These are phyloP conservation scores for Tympanopsis confertula DNA, from an alignment of 2,329 filamentous ascomycete species.

Conservation along the genomic window DNA sequence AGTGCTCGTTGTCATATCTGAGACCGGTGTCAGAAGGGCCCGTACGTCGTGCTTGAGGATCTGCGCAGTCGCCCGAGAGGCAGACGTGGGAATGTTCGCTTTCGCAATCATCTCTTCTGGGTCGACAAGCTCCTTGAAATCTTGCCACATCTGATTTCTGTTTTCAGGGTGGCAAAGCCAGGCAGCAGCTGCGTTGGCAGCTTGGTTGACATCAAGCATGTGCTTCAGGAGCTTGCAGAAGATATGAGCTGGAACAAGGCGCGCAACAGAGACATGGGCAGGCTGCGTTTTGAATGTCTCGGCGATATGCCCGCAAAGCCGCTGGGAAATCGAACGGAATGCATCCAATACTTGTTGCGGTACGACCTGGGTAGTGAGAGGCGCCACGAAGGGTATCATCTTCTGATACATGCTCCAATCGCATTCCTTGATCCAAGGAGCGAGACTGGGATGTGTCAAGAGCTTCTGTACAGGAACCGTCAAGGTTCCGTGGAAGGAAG, in stretches of 20 bases:
- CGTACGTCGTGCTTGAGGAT: slow-evolving; percentile 26
- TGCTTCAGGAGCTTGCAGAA: slow-evolving; percentile 53
- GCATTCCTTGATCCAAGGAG: slow-evolving; percentile 57
- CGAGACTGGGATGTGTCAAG: slow-evolving; percentile 47
- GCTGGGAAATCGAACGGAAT: slow-evolving; percentile 49
- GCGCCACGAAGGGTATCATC: slow-evolving; percentile 57
- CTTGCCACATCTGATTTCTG: slow-evolving; percentile 56
- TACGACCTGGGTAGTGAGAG: slow-evolving; percentile 53
- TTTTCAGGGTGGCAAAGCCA: slow-evolving; percentile 52
- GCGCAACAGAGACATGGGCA: slow-evolving; percentile 50
- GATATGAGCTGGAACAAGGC: slow-evolving; percentile 49
- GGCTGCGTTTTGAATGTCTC: slow-evolving; percentile 50
- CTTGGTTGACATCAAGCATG: slow-evolving; percentile 53
- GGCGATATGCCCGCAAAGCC: slow-evolving; percentile 44
- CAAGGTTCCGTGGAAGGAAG: slow-evolving; percentile 56
- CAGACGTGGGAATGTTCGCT: slow-evolving; percentile 24
- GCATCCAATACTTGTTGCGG: slow-evolving; percentile 53
- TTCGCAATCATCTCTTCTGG: slow-evolving; percentile 24
- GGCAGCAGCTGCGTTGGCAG: slow-evolving; percentile 53
- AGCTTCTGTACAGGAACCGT: slow-evolving; percentile 60
- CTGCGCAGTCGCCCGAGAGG: slow-evolving; percentile 17
- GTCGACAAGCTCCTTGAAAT: slow-evolving; percentile 35
- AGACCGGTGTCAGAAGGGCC: slow-evolving; percentile 24
- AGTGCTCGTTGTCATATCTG: slow-evolving; percentile 12
- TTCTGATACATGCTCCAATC: slow-evolving; percentile 60